A percentile compares a stretch with the other conserved stretches of the same genome.
Evolutionary conservation across 2,329 filamentous ascomycete genomes (phyloP).

Genomic region (Venturia asperata): DNA sequence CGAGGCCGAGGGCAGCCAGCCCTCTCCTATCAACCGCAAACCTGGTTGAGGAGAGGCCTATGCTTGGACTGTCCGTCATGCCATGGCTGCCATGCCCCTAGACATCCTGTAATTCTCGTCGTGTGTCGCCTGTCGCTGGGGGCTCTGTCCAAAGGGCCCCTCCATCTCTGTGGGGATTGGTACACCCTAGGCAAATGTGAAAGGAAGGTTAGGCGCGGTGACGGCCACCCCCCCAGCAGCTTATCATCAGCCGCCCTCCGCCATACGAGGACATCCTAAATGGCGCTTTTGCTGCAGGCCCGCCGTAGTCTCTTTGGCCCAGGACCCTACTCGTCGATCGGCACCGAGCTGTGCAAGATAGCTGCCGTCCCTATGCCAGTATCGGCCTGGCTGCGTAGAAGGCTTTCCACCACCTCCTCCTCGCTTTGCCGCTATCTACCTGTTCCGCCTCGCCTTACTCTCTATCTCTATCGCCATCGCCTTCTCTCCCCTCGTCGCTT

Average conservation of each 20-base stretch:
- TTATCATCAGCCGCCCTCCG: slow-evolving; percentile 10
- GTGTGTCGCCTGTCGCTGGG: background rate
- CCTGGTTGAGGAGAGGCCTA: background rate
- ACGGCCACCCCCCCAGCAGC: background rate
- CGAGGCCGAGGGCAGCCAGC: background rate
- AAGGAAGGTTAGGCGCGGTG: background rate
- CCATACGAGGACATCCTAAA: slow-evolving; percentile 1
- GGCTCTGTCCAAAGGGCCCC: background rate
- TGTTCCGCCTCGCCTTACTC: too few relatives aligned
- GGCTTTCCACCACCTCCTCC: background rate
- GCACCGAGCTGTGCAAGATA: slow-evolving; percentile 3
- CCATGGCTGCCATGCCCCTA: background rate
- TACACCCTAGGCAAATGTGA: background rate
- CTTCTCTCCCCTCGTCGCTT: slow-evolving; percentile 1
- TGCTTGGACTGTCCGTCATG: background rate
- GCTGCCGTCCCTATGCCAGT: slow-evolving; percentile 6
- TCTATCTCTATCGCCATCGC: too few relatives aligned
- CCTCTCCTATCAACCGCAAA: background rate
- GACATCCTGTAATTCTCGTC: background rate
- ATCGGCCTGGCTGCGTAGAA: background rate
- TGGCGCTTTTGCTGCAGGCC: slow-evolving; percentile 5
- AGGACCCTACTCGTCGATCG: slow-evolving; percentile 10
- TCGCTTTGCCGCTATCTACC: slow-evolving; percentile 6
- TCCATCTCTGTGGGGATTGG: slow-evolving; percentile 1
- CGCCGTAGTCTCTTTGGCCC: background rate